phyloP scores from a whole-genome alignment of 257 asterid species.

The Handroanthus guayacan region DNA sequence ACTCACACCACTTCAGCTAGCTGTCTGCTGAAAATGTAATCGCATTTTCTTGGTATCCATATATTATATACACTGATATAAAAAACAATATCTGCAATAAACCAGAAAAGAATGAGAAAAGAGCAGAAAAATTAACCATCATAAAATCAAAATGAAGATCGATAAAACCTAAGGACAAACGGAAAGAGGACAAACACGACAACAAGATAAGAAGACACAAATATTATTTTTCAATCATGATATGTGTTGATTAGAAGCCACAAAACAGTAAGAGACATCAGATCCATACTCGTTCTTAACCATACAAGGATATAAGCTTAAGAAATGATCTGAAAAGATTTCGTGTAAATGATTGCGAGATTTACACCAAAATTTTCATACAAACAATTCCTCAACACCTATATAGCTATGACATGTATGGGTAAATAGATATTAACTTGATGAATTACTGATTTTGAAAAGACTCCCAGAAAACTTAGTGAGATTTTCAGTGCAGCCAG shows the following conservation, averaged over 20 bases:
- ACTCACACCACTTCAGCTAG: conserved; percentile 13
- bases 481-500: conserved; percentile 12
- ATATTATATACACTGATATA: not conserved
- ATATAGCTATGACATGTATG: not conserved
- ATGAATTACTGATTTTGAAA: not conserved
- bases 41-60: not conserved
- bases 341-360: not conserved
- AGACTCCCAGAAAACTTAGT: not conserved
- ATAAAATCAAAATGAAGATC: not conserved
- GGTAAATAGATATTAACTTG: not conserved
- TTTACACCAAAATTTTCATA: not conserved
- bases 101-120: not conserved
- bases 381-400: not conserved
- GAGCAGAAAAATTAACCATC: not conserved
- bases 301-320: not conserved
- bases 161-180: not conserved
- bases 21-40: conserved; percentile 23
- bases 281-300: conserved; percentile 2
- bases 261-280: conserved; percentile 3
- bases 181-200: not conserved
- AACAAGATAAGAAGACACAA: not conserved
- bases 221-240: not conserved
- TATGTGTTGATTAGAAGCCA: not conserved
- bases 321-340: conserved; percentile 6
- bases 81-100: conserved; percentile 1